Conservation (phyloP, 352 stramenopile species). For the Globisporangium viniferum region DNA sequence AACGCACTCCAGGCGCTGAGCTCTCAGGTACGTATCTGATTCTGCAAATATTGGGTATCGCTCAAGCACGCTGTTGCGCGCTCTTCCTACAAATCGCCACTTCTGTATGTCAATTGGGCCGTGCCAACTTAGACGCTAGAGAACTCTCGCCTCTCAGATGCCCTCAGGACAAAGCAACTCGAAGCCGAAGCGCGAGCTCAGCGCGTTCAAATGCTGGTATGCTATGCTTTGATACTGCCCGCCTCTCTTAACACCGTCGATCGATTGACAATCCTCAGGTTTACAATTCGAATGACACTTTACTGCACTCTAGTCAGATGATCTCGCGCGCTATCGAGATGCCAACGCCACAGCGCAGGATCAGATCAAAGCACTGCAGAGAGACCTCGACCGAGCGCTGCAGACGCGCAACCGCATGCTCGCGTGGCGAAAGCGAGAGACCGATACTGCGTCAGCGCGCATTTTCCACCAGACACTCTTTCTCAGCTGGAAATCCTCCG, state of each 20-base stretch:
- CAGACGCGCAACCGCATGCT: slow-evolving; percentile 36
- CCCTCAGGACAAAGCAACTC: slow-evolving; percentile 25
- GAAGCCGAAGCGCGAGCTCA: slow-evolving; percentile 21
- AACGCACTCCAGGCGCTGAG: slow-evolving; percentile 11
- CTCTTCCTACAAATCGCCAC: neutral
- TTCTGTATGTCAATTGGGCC: too few relatives aligned
- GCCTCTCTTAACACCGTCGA: neutral
- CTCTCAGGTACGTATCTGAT: slow-evolving; percentile 18
- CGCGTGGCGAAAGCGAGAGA: slow-evolving; percentile 24
- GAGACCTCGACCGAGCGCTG: slow-evolving; percentile 17
- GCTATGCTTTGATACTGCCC: neutral
- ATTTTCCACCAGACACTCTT: slow-evolving; percentile 19
- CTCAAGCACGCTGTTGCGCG: neutral
- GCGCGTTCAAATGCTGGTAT: slow-evolving; percentile 25
- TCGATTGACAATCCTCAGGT: neutral
- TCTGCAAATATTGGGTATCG: neutral
- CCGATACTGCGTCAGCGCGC: slow-evolving; percentile 5
- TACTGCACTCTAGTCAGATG: slow-evolving; percentile 16
- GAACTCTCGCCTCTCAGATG: slow-evolving; percentile 16
- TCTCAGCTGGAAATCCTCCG: slow-evolving; percentile 25
- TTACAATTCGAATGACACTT: neutral
- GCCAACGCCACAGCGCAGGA: neutral
- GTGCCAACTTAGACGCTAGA: slow-evolving; percentile 18
- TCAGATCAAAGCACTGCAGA: slow-evolving; percentile 21
- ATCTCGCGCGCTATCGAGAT: slow-evolving; percentile 21